Evolutionary conservation across 805 yeast genomes (phyloP), one percentile per base, ranked within the genome.

Genomic region (Kodamaea sagamina): DNA sequence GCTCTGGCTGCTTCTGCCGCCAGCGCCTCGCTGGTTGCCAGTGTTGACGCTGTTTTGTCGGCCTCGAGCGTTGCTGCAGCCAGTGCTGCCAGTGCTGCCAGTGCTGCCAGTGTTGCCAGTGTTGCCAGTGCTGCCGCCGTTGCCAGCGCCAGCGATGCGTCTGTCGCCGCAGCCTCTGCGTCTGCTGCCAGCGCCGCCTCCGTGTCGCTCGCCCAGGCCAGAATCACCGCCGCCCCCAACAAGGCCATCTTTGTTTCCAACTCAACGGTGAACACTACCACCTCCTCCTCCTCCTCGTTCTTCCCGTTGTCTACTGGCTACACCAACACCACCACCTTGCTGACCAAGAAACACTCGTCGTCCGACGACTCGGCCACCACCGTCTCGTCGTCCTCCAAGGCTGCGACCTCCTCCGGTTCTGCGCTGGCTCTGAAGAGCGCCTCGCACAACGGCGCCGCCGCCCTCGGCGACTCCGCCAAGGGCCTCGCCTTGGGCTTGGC

Each of bases 161-260:
- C 50, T 49, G 41, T 47, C 47, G 37, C 49, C 34, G 42, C 43
- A 13, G 25, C 58, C 43, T 52, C 61, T 3, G 65, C 69, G 9
- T 60, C 62, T 6, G 56, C 56, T 4, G 66, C 69, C 44, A 22
- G 51, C 4, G 63, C 41, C 19, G 42, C 51, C 13, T 36, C 45
- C 11, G 50, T 41, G 15, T 40, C 46, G 7, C 24, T 46, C 5
- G 45, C 46, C 7, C 55, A 31, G 6, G 36, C 37, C 31, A 32
- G 28, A 12, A 19, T 18, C 25, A 22, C 42, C 11, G 24, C 32
- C 15, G 42, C 37, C 4, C 29, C 37, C 16, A 16, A 21, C 18
- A 25, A 24, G 35, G 74, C 77, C 18, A 61, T 71, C 41, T 73
- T 78, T 36, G 65, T 72, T 12, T 67, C 62, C 47, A 58, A 61